These are phyloP conservation scores for Huntiella moniliformis DNA, from an alignment of 2,329 filamentous ascomycete species.

Conservation along the genomic window DNA sequence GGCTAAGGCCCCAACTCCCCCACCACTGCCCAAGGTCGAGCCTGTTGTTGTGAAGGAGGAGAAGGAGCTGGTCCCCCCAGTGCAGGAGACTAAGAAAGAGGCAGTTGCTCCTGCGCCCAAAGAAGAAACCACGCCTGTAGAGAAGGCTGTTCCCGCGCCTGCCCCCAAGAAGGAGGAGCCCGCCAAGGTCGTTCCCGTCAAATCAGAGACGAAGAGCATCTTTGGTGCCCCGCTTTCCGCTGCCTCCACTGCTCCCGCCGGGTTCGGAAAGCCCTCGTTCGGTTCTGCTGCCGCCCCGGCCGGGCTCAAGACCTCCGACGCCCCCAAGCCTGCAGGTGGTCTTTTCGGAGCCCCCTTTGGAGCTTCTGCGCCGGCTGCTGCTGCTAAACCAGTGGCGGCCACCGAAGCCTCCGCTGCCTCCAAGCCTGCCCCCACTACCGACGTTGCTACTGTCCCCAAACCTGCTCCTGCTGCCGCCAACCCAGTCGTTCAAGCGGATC, in stretches of 20 bases:
- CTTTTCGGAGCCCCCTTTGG: not conserved
- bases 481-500: constrained; percentile 10
- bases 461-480: not conserved
- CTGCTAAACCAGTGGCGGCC: not conserved
- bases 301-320: not conserved
- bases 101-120: constrained; percentile 12
- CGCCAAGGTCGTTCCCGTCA: not conserved
- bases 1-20: constrained; percentile 21
- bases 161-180: not conserved
- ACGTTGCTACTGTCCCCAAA: not conserved
- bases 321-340: not conserved
- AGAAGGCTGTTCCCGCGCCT: not conserved
- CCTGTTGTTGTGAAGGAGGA: constrained; percentile 9
- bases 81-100: not conserved
- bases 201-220: not conserved
- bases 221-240: not conserved
- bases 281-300: not conserved
- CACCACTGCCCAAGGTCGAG: constrained; percentile 20
- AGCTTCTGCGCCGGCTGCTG: not conserved
- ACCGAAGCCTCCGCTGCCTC: not conserved
- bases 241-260: not conserved
- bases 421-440: not conserved
- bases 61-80: no score
- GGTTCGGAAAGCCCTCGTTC: not conserved
- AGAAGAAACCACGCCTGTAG: constrained; percentile 4